These are phyloP conservation scores for Mangifera indica DNA, from an alignment of 345 rosid genomes.

Conservation along the genomic window DNA sequence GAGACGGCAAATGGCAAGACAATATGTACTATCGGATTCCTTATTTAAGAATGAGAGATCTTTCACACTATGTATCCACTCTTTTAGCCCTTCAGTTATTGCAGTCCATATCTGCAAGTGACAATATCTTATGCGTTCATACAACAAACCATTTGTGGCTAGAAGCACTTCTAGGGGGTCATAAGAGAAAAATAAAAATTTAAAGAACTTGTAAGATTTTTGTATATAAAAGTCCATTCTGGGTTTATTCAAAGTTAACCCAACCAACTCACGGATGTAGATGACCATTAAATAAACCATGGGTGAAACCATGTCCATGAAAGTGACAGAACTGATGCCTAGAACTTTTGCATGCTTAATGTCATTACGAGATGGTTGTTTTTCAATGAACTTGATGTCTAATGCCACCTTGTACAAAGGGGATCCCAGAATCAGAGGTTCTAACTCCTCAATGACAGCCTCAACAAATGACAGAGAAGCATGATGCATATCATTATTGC, in stretches of 20 bases:
- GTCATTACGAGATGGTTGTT: conserved; percentile 21
- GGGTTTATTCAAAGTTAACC: conserved; percentile 17
- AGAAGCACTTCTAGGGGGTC: conserved; percentile 38
- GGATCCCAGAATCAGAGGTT: conserved; percentile 46
- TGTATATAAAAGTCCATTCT: conserved; percentile 20
- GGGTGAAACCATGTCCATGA: conserved; percentile 52
- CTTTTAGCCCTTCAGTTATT: conserved; percentile 39
- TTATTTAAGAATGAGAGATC: conserved; percentile 24
- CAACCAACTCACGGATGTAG: conserved; percentile 31
- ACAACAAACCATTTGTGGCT: conserved; percentile 30
- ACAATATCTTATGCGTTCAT: conserved; percentile 25
- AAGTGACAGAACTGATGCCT: conserved; percentile 21
- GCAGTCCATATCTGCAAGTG: conserved; percentile 42
- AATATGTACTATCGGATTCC: conserved; percentile 21
- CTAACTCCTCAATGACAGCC: conserved; percentile 42
- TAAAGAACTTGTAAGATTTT: conserved; percentile 25
- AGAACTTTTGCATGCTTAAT: conserved; percentile 20
- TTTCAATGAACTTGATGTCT: conserved; percentile 38
- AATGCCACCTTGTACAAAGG: conserved; percentile 49
- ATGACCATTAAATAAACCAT: conserved; percentile 40
- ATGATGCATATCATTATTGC: conserved; percentile 15
- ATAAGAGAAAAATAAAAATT: conserved; percentile 31
- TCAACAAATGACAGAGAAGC: conserved; percentile 33
- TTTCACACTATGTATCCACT: conserved; percentile 26
- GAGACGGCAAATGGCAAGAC: conserved; percentile 32